A percentile compares a stretch with the other conserved stretches of the same genome.
Evolutionary conservation across 2,329 filamentous ascomycete genomes (phyloP).

Genomic region (Decorospora gaudefroyi): DNA sequence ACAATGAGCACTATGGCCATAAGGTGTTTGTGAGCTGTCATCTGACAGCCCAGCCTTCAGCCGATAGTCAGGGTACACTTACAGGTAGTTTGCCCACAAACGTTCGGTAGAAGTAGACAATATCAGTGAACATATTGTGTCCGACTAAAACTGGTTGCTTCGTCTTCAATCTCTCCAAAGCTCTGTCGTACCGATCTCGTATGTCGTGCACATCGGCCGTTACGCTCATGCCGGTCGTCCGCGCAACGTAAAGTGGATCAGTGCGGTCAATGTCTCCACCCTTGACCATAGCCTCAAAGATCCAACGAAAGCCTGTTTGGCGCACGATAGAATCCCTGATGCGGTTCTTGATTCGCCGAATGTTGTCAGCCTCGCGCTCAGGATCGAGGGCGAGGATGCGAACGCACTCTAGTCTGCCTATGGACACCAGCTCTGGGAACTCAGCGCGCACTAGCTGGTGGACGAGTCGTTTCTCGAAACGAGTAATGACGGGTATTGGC

Average conservation of each 20-base stretch:
- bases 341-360: conserved; percentile 44
- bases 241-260: conserved; percentile 46
- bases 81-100: conserved; percentile 64
- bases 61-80: not conserved
- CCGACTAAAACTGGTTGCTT: conserved; percentile 61
- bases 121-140: conserved; percentile 68
- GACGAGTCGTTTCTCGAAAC: conserved; percentile 67
- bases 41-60: too few relatives aligned
- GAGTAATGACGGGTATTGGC: conserved; percentile 27
- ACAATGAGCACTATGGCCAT: too few relatives aligned
- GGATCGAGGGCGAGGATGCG: conserved; percentile 51
- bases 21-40: too few relatives aligned
- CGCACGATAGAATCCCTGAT: conserved; percentile 49
- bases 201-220: conserved; percentile 45
- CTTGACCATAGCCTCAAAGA: conserved; percentile 54
- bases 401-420: conserved; percentile 51
- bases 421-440: conserved; percentile 55
- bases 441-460: conserved; percentile 69
- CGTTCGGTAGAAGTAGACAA: conserved; percentile 65
- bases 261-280: conserved; percentile 44
- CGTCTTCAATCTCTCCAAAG: conserved; percentile 50
- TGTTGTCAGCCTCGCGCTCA: conserved; percentile 51
- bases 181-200: conserved; percentile 48
- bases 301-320: conserved; percentile 57
- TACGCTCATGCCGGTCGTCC: conserved; percentile 42